Evolutionary conservation across 2,329 filamentous ascomycete genomes (phyloP).

Genomic region (Paecilomyces sp.): DNA sequence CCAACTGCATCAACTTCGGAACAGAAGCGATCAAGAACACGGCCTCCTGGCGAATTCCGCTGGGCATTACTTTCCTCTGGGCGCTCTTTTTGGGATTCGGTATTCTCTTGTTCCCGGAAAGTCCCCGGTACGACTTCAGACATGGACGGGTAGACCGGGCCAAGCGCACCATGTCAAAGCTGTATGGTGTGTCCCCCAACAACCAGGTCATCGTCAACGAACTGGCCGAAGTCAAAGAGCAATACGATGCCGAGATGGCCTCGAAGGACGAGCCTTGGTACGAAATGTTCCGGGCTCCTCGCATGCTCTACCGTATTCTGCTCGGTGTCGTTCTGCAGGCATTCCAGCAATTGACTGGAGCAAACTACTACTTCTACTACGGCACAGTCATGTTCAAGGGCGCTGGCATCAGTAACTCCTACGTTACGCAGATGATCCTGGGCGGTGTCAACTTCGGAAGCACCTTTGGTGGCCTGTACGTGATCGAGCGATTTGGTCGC

Average conservation of each 20-base stretch:
- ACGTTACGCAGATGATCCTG: constrained; percentile 58
- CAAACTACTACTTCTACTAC: constrained; percentile 51
- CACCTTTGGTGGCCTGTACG: constrained; percentile 60
- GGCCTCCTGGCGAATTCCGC: constrained; percentile 42
- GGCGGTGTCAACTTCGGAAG: constrained; percentile 59
- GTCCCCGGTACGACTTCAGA: constrained; percentile 53
- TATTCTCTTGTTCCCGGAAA: constrained; percentile 50
- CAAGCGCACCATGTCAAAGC: constrained; percentile 44
- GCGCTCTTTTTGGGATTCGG: constrained; percentile 47
- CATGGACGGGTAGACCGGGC: constrained; percentile 46
- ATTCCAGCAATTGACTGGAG: constrained; percentile 38
- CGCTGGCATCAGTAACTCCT: constrained; percentile 58
- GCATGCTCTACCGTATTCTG: constrained; percentile 35
- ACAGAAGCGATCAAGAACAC: constrained; percentile 29
- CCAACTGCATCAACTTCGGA: constrained; percentile 42
- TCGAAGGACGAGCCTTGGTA: constrained; percentile 19
- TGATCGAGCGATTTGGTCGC: constrained; percentile 63
- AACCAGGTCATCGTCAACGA: constrained; percentile 48
- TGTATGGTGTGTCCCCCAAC: constrained; percentile 47
- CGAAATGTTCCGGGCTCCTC: constrained; percentile 33
- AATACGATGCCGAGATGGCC: constrained; percentile 46
- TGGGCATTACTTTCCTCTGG: constrained; percentile 53
- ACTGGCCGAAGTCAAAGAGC: constrained; percentile 49
- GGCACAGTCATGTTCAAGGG: constrained; percentile 59
- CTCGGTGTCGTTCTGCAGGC: constrained; percentile 37